Percentiles rank a stretch among this genome's conserved stretches.
phyloP scores from a whole-genome alignment of 2,329 filamentous ascomycete species.

The Incumbomyces delicatus region DNA sequence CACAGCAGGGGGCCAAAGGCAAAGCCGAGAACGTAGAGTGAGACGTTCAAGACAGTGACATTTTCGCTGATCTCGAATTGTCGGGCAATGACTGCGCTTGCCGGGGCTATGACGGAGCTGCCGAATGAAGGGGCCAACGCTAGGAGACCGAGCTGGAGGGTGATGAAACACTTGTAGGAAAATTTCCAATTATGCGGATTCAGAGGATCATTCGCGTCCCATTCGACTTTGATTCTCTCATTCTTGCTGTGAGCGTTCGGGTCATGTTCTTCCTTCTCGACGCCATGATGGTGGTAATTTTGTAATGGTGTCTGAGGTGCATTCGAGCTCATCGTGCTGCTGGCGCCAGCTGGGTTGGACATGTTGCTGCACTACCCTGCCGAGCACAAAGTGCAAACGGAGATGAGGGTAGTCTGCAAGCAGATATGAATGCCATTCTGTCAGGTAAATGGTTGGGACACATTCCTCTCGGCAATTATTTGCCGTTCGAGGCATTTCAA shows the following conservation, averaged over 20 bases:
- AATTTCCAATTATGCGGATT: slow-evolving; percentile 42
- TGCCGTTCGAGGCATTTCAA: no score
- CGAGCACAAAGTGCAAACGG: no score
- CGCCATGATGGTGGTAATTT: no score
- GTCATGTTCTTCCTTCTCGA: no score
- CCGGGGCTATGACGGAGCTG: slow-evolving; percentile 43
- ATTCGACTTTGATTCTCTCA: slow-evolving; percentile 6
- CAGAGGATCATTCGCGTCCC: slow-evolving; percentile 24
- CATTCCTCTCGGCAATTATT: no score
- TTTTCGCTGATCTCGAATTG: slow-evolving; percentile 36
- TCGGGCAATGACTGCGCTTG: slow-evolving; percentile 32
- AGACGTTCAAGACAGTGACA: slow-evolving; percentile 36
- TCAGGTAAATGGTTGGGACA: no score
- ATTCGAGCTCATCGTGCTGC: no score
- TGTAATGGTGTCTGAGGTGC: no score
- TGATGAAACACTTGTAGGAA: slow-evolving; percentile 39
- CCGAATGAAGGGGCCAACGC: slow-evolving; percentile 42
- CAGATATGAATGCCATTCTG: no score
- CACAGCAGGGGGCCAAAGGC: slow-evolving; percentile 33
- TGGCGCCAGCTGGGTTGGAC: no score
- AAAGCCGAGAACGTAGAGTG: slow-evolving; percentile 37
- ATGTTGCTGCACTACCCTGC: no score
- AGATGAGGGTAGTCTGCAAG: no score
- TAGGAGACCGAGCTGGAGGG: slow-evolving; percentile 40
- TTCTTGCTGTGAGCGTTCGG: not conserved